Evolutionary conservation across 2,329 filamentous ascomycete species (phyloP), one percentile per base, ranked within the genome.

Genomic region (Fusarium torulosum): DNA sequence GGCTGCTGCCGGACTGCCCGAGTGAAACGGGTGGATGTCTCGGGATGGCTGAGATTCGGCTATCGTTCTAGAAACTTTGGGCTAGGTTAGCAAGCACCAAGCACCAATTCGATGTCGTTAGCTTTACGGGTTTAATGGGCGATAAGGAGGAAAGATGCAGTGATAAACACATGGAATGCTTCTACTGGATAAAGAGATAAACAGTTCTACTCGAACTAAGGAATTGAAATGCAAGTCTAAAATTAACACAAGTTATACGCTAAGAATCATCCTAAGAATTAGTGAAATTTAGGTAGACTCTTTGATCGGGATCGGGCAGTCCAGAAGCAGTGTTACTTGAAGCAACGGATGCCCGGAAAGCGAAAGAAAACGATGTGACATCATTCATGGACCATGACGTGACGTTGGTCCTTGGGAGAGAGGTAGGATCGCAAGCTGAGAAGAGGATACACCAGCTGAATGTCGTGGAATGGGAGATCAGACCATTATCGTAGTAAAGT

Each of bases 301-400:
- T n/a, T n/a, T n/a, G n/a, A n/a, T n/a, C n/a, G n/a, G n/a, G n/a
- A n/a, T n/a, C n/a, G n/a, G 35, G 59, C 50, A 54, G 23, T 10
- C 31, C n/a, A 53, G 52, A 47, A 50, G 55, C 31, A 53, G 60
- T 7, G 43, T 31, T 21, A 46, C 21, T 42, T 35, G 31, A 59
- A 59, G 25, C 42, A 51, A 25, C 45, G 59, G 49, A 49, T 64
- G 40, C 11, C 37, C 44, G 45, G 53, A 52, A 8, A 21, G 17
- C 9, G 43, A 59, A 45, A 51, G 17, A 11, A 66, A 49, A 41
- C 54, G 27, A 29, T 44, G 56, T 66, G 66, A 69, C 66, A 69
- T 69, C 52, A 65, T 69, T 25, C 40, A 33, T 50, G 14, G 20
- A 41, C 43, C 25, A 63, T 55, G 66, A 69, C 66, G 56, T 63